Conservation (phyloP, 2,329 filamentous ascomycete species). For the Periconia macrospinosa region DNA sequence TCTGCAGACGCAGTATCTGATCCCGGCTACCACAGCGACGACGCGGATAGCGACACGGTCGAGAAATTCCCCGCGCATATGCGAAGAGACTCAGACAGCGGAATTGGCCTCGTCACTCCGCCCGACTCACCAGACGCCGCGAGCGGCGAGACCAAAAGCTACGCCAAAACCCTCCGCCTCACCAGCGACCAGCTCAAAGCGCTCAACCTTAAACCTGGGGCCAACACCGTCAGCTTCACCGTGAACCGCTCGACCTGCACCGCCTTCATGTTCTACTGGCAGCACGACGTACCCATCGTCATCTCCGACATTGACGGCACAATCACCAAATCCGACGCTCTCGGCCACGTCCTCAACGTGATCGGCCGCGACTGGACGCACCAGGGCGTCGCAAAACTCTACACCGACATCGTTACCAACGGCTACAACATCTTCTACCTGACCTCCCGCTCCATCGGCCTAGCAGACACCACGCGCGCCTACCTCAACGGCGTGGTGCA, state of each 20-base stretch:
- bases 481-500: slow-evolving; percentile 90
- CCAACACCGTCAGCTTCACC: slow-evolving; percentile 93
- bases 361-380: slow-evolving; percentile 99
- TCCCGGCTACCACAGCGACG: slow-evolving; percentile 93
- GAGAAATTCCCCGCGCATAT: slow-evolving; percentile 57
- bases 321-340: slow-evolving; percentile 94
- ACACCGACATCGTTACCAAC: slow-evolving; percentile 91
- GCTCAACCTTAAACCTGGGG: slow-evolving; percentile 77
- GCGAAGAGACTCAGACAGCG: slow-evolving; percentile 69
- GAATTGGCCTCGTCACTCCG: slow-evolving; percentile 66
- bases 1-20: slow-evolving; percentile 85
- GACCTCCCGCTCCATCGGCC: slow-evolving; percentile 89
- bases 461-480: slow-evolving; percentile 84
- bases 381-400: slow-evolving; percentile 92
- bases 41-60: slow-evolving; percentile 63
- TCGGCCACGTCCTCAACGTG: slow-evolving; percentile 94
- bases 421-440: slow-evolving; percentile 99
- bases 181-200: slow-evolving; percentile 95
- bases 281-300: slow-evolving; percentile 85
- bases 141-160: slow-evolving; percentile 76
- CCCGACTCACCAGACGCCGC: slow-evolving; percentile 55
- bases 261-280: slow-evolving; percentile 94
- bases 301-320: slow-evolving; percentile 99
- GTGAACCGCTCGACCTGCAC: slow-evolving; percentile 93
- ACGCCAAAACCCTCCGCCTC: slow-evolving; percentile 92